A percentile compares a stretch with the other conserved stretches of the same genome.
These are phyloP conservation scores for Aspergillus pseudonomiae DNA, from an alignment of 2,329 filamentous ascomycete genomes.

Conservation along the genomic window DNA sequence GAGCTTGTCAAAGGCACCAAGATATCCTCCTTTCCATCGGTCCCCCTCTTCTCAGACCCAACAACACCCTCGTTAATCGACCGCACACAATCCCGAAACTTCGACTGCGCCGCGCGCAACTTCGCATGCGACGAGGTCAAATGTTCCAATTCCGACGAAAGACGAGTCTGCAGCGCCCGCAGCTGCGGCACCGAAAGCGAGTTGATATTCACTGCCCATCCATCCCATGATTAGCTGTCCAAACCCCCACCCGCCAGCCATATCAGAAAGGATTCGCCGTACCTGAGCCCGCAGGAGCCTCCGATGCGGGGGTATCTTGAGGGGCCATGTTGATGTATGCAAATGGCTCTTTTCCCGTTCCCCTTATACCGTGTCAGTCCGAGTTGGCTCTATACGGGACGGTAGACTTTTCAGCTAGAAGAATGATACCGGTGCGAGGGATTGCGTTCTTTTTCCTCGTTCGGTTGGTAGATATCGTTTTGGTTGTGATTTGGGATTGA, in stretches of 20 bases:
- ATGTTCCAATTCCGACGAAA: constrained; percentile 95
- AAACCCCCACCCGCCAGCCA: no score
- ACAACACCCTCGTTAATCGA: constrained; percentile 68
- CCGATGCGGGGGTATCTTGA: constrained; percentile 31
- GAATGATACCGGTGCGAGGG: background rate
- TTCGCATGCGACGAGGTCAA: constrained; percentile 88
- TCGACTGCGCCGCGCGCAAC: constrained; percentile 83
- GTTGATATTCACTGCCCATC: constrained; percentile 64
- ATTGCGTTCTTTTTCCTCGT: background rate
- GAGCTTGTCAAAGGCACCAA: constrained; percentile 95
- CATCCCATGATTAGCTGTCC: background rate
- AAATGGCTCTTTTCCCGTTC: background rate
- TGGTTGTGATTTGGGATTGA: constrained; percentile 8
- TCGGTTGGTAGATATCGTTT: background rate
- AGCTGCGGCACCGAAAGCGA: constrained; percentile 83
- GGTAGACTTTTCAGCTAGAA: no score
- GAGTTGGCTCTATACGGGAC: no score
- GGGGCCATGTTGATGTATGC: constrained; percentile 27
- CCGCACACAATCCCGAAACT: constrained; percentile 86
- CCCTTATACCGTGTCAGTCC: no score
- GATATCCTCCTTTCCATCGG: constrained; percentile 54
- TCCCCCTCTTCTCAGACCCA: constrained; percentile 38
- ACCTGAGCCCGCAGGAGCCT: constrained; percentile 25
- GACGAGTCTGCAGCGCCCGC: constrained; percentile 88
- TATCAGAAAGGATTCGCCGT: background rate